Conservation (phyloP, 495 filamentous ascomycete genomes). For the Glarea lozoyensis region DNA sequence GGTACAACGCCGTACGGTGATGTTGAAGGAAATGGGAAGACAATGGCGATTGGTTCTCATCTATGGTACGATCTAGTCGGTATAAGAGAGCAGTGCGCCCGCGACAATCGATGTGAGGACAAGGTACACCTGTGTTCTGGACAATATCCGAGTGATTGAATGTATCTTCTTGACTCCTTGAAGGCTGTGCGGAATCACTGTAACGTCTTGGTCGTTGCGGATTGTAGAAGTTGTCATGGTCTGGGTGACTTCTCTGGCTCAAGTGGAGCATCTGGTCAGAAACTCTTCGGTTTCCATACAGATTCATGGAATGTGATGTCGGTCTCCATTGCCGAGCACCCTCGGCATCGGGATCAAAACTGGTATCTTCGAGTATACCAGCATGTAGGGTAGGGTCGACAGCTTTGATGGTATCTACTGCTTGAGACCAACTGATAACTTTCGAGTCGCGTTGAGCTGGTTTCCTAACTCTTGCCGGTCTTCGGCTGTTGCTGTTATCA, state of each 20-base stretch:
- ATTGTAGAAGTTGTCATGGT: background rate
- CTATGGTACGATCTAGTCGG: slow-evolving; percentile 5
- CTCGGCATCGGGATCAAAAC: background rate
- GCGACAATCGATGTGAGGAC: slow-evolving; percentile 18
- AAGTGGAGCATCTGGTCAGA: background rate
- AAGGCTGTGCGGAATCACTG: background rate
- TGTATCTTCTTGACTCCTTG: background rate
- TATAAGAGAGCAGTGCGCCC: slow-evolving; percentile 4
- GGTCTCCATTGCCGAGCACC: background rate
- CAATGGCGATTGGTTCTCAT: slow-evolving; percentile 19
- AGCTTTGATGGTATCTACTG: slow-evolving; percentile 16
- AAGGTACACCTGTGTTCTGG: slow-evolving; percentile 6
- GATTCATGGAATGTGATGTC: no score
- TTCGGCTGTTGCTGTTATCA: background rate
- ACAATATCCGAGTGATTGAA: background rate
- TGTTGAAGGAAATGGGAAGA: slow-evolving; percentile 13
- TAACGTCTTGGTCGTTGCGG: background rate
- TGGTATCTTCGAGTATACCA: slow-evolving; percentile 13
- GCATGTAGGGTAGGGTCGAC: slow-evolving; percentile 17
- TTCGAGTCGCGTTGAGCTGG: slow-evolving; percentile 18
- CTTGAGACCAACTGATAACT: slow-evolving; percentile 19
- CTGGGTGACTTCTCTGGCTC: background rate
- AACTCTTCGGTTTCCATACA: no score
- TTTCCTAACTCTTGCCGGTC: slow-evolving; percentile 12
- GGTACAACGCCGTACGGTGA: slow-evolving; percentile 19